Evolutionary conservation across 2,329 filamentous ascomycete genomes (phyloP).

Genomic region (Monosporascus sp.): DNA sequence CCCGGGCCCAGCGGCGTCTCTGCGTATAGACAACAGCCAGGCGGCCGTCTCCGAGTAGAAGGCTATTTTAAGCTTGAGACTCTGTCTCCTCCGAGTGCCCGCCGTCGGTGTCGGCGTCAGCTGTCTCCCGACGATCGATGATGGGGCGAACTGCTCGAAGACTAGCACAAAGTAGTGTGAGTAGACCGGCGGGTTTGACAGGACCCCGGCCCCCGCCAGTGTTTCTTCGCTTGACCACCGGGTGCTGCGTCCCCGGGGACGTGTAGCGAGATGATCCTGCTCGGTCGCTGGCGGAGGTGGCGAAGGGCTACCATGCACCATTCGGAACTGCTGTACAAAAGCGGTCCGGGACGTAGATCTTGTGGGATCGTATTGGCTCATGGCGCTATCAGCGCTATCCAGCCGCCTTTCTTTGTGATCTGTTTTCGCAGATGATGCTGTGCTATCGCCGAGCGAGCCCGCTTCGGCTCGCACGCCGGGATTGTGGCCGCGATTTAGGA

Average conservation of each 20-base stretch:
- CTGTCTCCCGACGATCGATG: constrained; percentile 3
- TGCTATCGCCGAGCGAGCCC: constrained; percentile 10
- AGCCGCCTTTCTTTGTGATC: neutral
- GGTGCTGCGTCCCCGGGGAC: constrained; percentile 18
- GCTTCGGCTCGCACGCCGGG: constrained; percentile 26
- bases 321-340: constrained; percentile 7
- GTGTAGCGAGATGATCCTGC: constrained; percentile 23
- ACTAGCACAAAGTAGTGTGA: constrained; percentile 9
- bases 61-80: constrained; percentile 25
- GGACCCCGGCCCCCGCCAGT: neutral
- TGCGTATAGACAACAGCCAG: constrained; percentile 39
- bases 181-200: constrained; percentile 18
- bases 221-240: neutral
- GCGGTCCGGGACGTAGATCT: constrained; percentile 5
- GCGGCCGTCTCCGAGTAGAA: constrained; percentile 43
- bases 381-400: constrained; percentile 3
- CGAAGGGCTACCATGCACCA: neutral
- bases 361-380: constrained; percentile 5
- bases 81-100: constrained; percentile 19
- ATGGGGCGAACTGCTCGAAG: neutral
- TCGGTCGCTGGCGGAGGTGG: neutral
- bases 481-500: constrained; percentile 37
- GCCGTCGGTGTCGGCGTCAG: constrained; percentile 7
- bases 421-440: constrained; percentile 2
- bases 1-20: constrained; percentile 40